phyloP scores from a whole-genome alignment of 768 basidiomycete species.

The Mycena crocata region DNA sequence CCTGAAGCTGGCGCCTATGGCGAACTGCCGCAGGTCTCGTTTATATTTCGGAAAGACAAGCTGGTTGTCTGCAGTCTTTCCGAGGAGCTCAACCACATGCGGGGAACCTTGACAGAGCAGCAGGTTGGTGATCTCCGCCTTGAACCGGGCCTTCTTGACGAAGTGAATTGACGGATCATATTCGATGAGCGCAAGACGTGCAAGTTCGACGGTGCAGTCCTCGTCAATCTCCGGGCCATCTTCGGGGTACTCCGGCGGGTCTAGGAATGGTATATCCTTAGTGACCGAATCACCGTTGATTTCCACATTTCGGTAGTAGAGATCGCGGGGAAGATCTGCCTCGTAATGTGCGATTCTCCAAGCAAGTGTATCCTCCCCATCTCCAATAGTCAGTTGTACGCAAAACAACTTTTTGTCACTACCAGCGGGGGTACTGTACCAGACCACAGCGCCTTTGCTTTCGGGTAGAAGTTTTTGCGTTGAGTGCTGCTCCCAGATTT shows the following conservation, averaged over 20 bases:
- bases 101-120: neutral
- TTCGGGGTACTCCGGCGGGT: neutral
- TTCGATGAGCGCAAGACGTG: neutral
- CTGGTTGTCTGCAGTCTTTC: neutral
- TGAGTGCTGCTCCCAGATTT: no score
- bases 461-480: neutral
- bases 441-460: neutral
- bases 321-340: neutral
- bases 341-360: constrained; percentile 1
- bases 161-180: neutral
- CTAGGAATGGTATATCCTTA: neutral
- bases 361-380: neutral
- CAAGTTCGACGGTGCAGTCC: neutral
- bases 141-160: neutral
- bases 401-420: no score
- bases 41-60: neutral
- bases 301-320: neutral
- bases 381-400: neutral
- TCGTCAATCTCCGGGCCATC: neutral
- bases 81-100: neutral
- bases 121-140: neutral
- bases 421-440: neutral
- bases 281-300: neutral
- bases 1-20: neutral
- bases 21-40: neutral